Evolutionary conservation across 1,284 basidiomycete species (phyloP), one percentile per base, ranked within the genome.

Genomic region (Cryptococcus neoformans): DNA sequence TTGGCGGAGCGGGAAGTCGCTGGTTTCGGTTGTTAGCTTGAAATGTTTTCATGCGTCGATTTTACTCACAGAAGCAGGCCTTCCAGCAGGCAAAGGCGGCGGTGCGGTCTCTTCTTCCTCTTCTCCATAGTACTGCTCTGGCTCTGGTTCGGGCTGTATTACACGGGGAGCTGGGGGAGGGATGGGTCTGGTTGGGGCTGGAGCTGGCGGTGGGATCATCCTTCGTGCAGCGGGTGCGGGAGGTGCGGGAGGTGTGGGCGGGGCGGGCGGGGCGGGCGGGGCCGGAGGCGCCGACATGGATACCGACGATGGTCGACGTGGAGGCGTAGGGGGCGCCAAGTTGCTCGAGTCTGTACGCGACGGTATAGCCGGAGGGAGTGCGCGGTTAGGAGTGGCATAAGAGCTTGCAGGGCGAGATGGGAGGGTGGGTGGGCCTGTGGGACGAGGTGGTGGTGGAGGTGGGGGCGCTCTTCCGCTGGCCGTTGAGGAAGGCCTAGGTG

Each of bases 271-370:
- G 11, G 64, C 55, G 4, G 64, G 62, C 12, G 28, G 68, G 51
- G 71, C 83, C 80, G 40, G 10, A 41, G 40, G n/a, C 11, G 11
- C 40, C 10, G 40, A 40, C n/a, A 63, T 75, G 85, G 66, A 86
- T 85, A 41, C 62, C 16, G 60, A 65, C 10, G 48, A 53, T 6
- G 67, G 67, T 40, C 64, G 52, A 4, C 63, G 55, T 6, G 72
- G 69, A 10, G 68, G 55, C 0, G 64, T 48, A 0, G 68, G 69
- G 16, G 68, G 65, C 11, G 60, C 55, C 1, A 65, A 57, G 37
- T 41, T 41, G 4, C 59, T 55, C 1, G 55, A 54, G 11, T 45
- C 49, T 10, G 28, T n/a, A 14, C 49, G 11, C 21, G 21, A 21
- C 21, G 21, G 21, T 21, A 21, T 21, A 21, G 21, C 21, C 21